A percentile compares a stretch with the other conserved stretches of the same genome.
These are phyloP conservation scores for Cladosporium sp. DNA, from an alignment of 2,329 filamentous ascomycete genomes.

Conservation along the genomic window DNA sequence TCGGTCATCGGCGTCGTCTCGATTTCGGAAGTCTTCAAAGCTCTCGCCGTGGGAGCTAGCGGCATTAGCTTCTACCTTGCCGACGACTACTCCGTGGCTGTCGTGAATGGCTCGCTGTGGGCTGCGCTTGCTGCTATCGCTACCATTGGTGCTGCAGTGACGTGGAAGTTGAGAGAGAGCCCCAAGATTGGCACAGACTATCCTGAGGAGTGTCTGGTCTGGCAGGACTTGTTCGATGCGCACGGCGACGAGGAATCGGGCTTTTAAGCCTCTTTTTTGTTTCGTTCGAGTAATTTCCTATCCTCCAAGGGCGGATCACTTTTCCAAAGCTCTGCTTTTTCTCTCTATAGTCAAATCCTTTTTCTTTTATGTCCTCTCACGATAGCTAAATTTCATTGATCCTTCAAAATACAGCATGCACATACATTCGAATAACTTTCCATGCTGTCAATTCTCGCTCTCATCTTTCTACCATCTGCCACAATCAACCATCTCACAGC, in stretches of 20 bases:
- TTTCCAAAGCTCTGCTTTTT: background rate
- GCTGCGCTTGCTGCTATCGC: slow-evolving; percentile 39
- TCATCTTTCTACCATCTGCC: background rate
- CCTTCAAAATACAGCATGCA: no score
- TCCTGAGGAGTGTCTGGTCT: slow-evolving; percentile 38
- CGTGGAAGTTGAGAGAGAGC: slow-evolving; percentile 42
- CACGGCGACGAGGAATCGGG: slow-evolving; percentile 28
- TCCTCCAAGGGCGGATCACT: background rate
- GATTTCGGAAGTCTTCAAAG: slow-evolving; percentile 43
- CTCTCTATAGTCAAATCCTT: background rate
- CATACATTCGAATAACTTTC: background rate
- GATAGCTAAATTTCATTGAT: no score
- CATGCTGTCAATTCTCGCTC: background rate
- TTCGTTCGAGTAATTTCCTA: background rate
- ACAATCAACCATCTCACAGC: background rate
- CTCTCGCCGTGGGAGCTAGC: slow-evolving; percentile 43
- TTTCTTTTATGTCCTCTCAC: background rate
- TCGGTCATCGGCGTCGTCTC: slow-evolving; percentile 48
- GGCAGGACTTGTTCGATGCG: slow-evolving; percentile 47
- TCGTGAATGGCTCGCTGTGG: slow-evolving; percentile 45
- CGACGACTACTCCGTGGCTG: slow-evolving; percentile 40
- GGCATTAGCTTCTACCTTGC: slow-evolving; percentile 44
- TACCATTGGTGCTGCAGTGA: slow-evolving; percentile 38
- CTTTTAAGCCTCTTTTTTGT: slow-evolving; percentile 15
- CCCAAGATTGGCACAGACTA: slow-evolving; percentile 43